A percentile compares a stretch with the other conserved stretches of the same genome.
Evolutionary conservation across 768 basidiomycete genomes (phyloP).

Genomic region (Amanita brunnescens): DNA sequence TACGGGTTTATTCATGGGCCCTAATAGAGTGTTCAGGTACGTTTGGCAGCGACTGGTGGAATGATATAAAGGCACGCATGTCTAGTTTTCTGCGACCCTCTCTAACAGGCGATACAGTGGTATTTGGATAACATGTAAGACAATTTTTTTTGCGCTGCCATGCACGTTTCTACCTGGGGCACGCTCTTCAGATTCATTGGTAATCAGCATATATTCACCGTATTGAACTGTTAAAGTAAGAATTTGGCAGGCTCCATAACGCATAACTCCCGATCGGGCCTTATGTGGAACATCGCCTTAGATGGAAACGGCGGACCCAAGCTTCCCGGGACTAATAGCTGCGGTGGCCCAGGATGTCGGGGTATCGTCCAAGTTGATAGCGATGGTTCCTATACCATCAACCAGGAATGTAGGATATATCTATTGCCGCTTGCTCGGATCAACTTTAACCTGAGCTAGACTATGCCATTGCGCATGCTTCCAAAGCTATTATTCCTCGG

Average conservation of each 20-base stretch:
- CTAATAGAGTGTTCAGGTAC: constrained; percentile 53
- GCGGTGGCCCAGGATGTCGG: constrained; percentile 56
- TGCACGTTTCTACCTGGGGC: neutral
- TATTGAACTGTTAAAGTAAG: constrained; percentile 10
- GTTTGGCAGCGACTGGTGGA: constrained; percentile 68
- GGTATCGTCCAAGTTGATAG: constrained; percentile 58
- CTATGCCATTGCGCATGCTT: constrained; percentile 67
- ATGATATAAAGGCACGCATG: constrained; percentile 55
- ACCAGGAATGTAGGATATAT: constrained; percentile 57
- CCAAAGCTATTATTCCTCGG: constrained; percentile 62
- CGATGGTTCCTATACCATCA: constrained; percentile 52
- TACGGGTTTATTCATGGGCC: neutral
- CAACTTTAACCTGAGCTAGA: constrained; percentile 24
- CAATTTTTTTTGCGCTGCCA: neutral
- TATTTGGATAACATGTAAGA: constrained; percentile 58
- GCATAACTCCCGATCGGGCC: constrained; percentile 34
- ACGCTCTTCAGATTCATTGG: constrained; percentile 16
- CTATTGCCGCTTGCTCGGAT: neutral
- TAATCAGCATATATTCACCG: neutral
- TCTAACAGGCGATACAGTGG: constrained; percentile 33
- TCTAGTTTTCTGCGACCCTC: neutral
- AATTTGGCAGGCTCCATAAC: constrained; percentile 23
- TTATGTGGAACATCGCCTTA: constrained; percentile 74
- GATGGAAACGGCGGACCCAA: constrained; percentile 53
- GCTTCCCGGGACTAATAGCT: constrained; percentile 56